phyloP scores from a whole-genome alignment of 163 green algal genomes.

The Volvox carteri region DNA sequence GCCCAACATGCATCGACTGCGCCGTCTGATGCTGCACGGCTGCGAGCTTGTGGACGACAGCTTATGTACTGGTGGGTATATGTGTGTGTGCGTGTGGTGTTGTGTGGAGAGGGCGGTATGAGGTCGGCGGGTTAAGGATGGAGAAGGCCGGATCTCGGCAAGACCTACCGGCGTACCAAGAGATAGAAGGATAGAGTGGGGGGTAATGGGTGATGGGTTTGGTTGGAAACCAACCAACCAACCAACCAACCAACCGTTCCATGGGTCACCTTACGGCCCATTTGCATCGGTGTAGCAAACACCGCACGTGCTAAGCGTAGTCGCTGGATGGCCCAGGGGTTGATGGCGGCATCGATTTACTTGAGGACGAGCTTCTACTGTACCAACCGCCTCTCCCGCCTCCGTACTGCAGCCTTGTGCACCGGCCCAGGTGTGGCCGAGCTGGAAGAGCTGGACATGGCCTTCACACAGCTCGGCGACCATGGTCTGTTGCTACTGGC shows the following conservation, averaged over 20 bases:
- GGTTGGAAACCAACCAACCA: not conserved
- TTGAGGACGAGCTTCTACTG: not conserved
- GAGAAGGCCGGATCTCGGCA: not conserved
- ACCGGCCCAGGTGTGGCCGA: too few species aligned
- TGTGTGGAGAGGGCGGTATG: not conserved
- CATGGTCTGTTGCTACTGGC: conserved; percentile 27
- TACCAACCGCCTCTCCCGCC: not conserved
- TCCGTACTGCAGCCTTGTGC: not conserved
- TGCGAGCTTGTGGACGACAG: conserved; percentile 41
- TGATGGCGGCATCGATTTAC: not conserved
- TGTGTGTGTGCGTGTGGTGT: too few species aligned
- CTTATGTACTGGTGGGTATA: conserved; percentile 13
- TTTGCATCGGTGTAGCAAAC: not conserved
- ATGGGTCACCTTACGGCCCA: not conserved
- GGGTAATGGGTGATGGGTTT: not conserved
- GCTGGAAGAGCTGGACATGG: conserved; percentile 14
- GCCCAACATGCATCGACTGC: conserved; percentile 1
- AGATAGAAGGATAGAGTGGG: not conserved
- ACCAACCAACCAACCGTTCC: not conserved
- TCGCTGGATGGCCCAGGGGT: not conserved
- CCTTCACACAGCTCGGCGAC: conserved; percentile 20
- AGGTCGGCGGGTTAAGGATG: not conserved
- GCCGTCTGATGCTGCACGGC: not conserved
- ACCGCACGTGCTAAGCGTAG: not conserved
- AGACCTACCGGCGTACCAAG: not conserved